Base-by-base conservation (phyloP, 495 filamentous ascomycete species). In the Neurospora tetrasperma region DNA sequence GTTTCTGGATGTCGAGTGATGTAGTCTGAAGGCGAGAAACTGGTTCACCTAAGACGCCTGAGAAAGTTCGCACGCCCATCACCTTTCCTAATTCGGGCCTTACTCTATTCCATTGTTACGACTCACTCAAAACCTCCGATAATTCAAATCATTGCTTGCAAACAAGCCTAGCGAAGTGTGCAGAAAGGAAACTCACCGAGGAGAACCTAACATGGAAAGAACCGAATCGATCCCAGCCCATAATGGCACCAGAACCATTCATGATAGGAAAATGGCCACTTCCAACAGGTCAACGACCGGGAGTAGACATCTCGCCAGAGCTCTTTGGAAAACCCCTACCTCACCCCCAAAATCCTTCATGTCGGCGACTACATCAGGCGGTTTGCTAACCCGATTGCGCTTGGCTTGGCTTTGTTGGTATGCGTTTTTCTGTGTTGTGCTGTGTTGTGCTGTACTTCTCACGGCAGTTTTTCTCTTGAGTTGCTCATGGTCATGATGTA, bases 311-410 rank as follows among this genome's bases (percentile, higher is more conserved):
- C 77, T 84, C 86, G 6, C 85, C 86, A 16, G 86, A 88, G 82
- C 79, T 88, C 31, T 89, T 88, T 59, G n/a, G 86, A 89, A 80
- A 88, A 88, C 79, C 83, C 88, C 11, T 89, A 88, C 75, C 82
- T 89, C 27, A 84, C 86, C 2, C 86, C 86, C 2, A 88, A 89
- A 72, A 80, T 83, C 18, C 83, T 84, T 9, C 81, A 84, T 18
- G 79, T 80, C 3, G 84, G 83, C 66, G 86, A 88, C 73, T 82
- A 82, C 68, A 82, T 84, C 78, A 80, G 75, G 71, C 81, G 84
- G 5, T 87, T 88, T 72, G 86, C 86, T n/a, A 87, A 85, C 70
- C 85, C 85, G 4, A 88, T 85, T 11, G 82, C 87, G n/a, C n/a
- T n/a, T n/a, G n/a, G 4, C 80, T 89, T 44, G 86, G 86, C 9